Evolutionary conservation across 208 protist genomes (phyloP), one percentile per base, ranked within the genome.

Genomic region (Naegleria fowleri): DNA sequence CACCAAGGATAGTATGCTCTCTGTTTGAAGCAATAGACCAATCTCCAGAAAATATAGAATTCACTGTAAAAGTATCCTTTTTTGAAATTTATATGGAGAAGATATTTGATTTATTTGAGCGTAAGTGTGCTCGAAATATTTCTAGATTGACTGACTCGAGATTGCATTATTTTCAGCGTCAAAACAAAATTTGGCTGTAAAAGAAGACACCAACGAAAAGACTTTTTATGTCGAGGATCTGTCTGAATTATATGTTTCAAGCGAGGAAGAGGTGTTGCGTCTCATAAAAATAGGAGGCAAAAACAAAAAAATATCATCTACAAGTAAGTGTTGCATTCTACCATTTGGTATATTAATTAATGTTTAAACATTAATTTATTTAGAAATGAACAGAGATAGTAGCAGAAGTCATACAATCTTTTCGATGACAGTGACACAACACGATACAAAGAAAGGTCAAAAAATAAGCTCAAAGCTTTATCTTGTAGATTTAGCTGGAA

Each of bases 71-170:
- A 51, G 94, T 98, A 55, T 97, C 96, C 38, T 99, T 98, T 94
- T 94, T 99, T 36, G 98, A 99, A 93, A 96, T 99, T 83, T 99
- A 99, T 94, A 98, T 98, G 96, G 98, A 99, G 76, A 95, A 95
- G 92, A 96, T 99, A 41, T 93, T 96, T 4, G 98, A 99, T 92
- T 92, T 99, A 58, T 93, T 99, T 5, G 93, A 94, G 51, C 91
- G 96, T 22, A 95, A 92, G 90, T 91, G 36, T 41, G 2, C 5
- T 0, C 90, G n/a, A 94, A 92, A 83, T 67, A n/a, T n/a, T n/a
- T n/a, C n/a, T n/a, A n/a, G n/a, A n/a, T n/a, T n/a, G n/a, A n/a
- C n/a, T n/a, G n/a, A n/a, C n/a, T n/a, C n/a, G n/a, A n/a, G n/a
- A n/a, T n/a, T n/a, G n/a, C n/a, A n/a, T n/a, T 93, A 95, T 22